Base-by-base conservation (phyloP, 495 filamentous ascomycete species). In the Glonium stellatum region DNA sequence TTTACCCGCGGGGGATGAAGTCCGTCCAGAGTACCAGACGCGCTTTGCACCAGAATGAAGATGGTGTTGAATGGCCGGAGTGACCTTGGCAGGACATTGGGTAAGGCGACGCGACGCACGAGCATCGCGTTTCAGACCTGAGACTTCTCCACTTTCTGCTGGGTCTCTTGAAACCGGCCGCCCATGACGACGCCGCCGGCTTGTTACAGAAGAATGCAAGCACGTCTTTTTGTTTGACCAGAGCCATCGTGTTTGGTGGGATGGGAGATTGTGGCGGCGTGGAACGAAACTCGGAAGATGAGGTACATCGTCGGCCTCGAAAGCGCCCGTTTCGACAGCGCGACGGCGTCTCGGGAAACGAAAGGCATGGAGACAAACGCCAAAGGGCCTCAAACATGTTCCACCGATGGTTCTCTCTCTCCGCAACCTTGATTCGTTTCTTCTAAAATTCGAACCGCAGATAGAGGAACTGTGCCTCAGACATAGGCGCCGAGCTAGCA, bases 81-180 rank as follows among this genome's bases (percentile, higher is more conserved):
- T 22, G 23, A 50, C 13, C 13, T 21, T 22, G 47, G 21, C 21
- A 15, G 13, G 9, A 23, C 21, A 51, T 51, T 51, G 48, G 48
- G 5, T 4, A 21, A 18, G 47, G 12, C 8, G 47, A 12, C 1
- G 21, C 25, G 23, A 23, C 18, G 48, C 21, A 15, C 10, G 23
- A 25, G 19, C 25, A 15, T 51, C 48, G n/a, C 48, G 48, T 51
- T 51, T 25, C 48, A 51, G 48, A 51, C 48, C 9, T 51, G 48
- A 51, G 48, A 51, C 48, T 51, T 15, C 48, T 15, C 48, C 48
- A 25, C 48, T 10, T 13, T 51, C 25, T 8, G 25, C 48, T 51
- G 48, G 39, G 48, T 23, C 48, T 51, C 21, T 31, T 51, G 48
- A 51, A 51, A 51, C 48, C 48, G 48, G 15, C 48, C 23, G 10